Evolutionary conservation across 345 rosid species (phyloP).

Genomic region (Kernera saxatilis): DNA sequence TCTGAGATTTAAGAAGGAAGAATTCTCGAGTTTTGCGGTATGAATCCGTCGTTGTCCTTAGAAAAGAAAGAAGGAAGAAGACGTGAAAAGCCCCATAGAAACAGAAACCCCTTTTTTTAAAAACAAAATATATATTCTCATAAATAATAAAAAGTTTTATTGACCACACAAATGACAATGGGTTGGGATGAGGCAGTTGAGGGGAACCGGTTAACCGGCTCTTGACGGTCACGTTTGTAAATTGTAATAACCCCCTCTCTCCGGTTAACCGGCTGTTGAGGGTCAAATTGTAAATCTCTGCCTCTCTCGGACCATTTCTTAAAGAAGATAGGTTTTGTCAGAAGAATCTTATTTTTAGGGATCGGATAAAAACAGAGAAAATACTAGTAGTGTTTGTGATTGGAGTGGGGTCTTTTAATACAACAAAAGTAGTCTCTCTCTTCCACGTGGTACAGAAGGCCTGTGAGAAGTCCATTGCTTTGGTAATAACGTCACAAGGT

Average conservation of each 20-base stretch:
- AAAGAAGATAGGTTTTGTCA: conserved; percentile 19
- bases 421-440: conserved; percentile 1
- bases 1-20: conserved; percentile 9
- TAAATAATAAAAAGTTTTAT: background rate
- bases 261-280: conserved; percentile 4
- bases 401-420: conserved; percentile 5
- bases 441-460: conserved; percentile 15
- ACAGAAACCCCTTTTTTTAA: conserved; percentile 11
- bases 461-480: conserved; percentile 7
- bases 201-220: conserved; percentile 8
- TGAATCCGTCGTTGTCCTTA: conserved; percentile 15
- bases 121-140: background rate
- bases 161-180: conserved; percentile 29
- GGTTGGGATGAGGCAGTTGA: conserved; percentile 22
- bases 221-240: background rate
- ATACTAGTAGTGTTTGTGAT: conserved; percentile 10
- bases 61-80: conserved; percentile 22
- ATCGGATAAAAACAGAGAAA: conserved; percentile 18
- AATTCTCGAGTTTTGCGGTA: background rate
- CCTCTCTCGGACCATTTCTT: conserved; percentile 16
- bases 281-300: conserved; percentile 1
- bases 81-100: conserved; percentile 19
- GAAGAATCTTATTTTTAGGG: conserved; percentile 31
- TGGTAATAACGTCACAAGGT: conserved; percentile 27
- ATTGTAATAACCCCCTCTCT: background rate